These are phyloP conservation scores for Microascus cirrosus DNA, from an alignment of 2,329 filamentous ascomycete genomes.

Conservation along the genomic window DNA sequence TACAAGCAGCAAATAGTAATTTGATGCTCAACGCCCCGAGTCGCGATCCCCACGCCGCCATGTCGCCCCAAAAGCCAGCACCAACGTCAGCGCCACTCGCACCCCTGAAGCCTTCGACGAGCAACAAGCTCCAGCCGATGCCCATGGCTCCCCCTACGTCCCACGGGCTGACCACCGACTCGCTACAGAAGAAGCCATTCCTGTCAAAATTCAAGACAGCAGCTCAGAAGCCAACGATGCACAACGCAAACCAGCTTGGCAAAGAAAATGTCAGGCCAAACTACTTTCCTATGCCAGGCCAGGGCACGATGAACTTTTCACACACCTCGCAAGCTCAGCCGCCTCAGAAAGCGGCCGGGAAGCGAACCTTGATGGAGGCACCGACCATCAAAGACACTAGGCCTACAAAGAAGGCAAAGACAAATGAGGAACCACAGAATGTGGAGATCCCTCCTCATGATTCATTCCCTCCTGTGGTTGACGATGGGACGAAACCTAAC, in stretches of 20 bases:
- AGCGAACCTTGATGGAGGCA: slow-evolving; percentile 60
- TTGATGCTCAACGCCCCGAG: slow-evolving; percentile 54
- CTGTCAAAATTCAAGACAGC: slow-evolving; percentile 49
- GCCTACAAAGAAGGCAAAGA: slow-evolving; percentile 56
- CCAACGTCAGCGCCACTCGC: neutral
- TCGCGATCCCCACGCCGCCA: neutral
- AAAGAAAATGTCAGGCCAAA: slow-evolving; percentile 48
- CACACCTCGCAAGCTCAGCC: slow-evolving; percentile 14
- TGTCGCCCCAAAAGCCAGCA: slow-evolving; percentile 1
- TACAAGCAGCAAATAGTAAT: slow-evolving; percentile 45
- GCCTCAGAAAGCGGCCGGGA: slow-evolving; percentile 35
- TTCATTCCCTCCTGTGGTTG: slow-evolving; percentile 70
- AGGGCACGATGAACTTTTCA: slow-evolving; percentile 30
- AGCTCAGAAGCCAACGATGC: slow-evolving; percentile 39
- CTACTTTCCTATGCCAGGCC: slow-evolving; percentile 34
- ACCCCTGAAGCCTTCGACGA: slow-evolving; percentile 40
- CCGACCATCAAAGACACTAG: slow-evolving; percentile 60
- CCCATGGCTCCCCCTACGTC: slow-evolving; percentile 54
- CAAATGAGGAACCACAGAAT: slow-evolving; percentile 23
- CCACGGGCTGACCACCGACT: slow-evolving; percentile 48
- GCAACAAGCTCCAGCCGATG: slow-evolving; percentile 46
- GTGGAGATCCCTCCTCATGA: slow-evolving; percentile 46
- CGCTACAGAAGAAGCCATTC: slow-evolving; percentile 54
- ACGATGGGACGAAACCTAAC: slow-evolving; percentile 79
- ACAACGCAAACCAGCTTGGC: slow-evolving; percentile 23